Evolutionary conservation across 1,284 basidiomycete species (phyloP).

Genomic region (Ustilago nuda): DNA sequence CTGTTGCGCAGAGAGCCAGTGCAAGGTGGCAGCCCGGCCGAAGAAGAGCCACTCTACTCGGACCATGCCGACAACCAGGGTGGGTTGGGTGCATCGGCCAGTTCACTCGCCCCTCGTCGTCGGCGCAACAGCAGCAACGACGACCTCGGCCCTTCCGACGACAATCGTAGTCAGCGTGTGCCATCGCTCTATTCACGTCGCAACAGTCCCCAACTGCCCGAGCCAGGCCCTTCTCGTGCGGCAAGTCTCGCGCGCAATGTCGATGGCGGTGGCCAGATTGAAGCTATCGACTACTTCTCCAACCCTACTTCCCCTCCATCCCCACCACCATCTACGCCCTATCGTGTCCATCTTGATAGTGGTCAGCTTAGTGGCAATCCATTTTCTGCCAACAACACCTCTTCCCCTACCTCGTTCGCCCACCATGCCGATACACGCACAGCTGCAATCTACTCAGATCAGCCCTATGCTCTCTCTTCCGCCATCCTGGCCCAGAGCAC

Average conservation of each 20-base stretch:
- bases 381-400: conserved; percentile 18
- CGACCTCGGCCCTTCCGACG: conserved; percentile 15
- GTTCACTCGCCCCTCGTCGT: conserved; percentile 31
- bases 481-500: conserved; percentile 16
- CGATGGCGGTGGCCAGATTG: conserved; percentile 9
- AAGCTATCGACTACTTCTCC: conserved; percentile 39
- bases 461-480: conserved; percentile 17
- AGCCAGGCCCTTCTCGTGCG: conserved; percentile 35
- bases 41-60: conserved; percentile 19
- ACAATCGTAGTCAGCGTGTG: conserved; percentile 27
- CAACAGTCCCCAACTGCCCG: conserved; percentile 44
- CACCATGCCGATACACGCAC: conserved; percentile 2
- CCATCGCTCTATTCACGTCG: conserved; percentile 50
- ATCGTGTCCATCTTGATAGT: conserved; percentile 46
- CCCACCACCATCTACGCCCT: conserved; percentile 17
- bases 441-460: conserved; percentile 15
- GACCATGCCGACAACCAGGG: conserved; percentile 17
- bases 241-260: conserved; percentile 25
- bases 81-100: conserved; percentile 3
- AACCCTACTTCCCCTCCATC: conserved; percentile 9
- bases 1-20: conserved; percentile 54
- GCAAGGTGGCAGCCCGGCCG: conserved; percentile 23
- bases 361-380: conserved; percentile 40
- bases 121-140: conserved; percentile 19
- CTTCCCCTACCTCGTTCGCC: conserved; percentile 28